These are phyloP conservation scores for Heliamphora exappendiculata DNA, from an alignment of 148 eudicot species.

Conservation along the genomic window DNA sequence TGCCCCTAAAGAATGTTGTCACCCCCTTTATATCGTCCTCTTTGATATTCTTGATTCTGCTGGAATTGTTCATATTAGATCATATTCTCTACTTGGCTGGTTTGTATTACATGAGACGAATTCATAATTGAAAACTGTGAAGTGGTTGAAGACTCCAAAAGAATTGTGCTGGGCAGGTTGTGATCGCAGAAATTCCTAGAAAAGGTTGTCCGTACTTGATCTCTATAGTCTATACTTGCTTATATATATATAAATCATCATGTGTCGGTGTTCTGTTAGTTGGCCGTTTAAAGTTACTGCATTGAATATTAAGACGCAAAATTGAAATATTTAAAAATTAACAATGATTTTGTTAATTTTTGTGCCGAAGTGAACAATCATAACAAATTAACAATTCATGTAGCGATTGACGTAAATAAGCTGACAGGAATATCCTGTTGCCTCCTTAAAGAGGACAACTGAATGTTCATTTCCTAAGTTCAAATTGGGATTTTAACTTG, in stretches of 20 bases:
- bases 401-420: not conserved
- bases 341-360: not conserved
- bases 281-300: not conserved
- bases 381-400: not conserved
- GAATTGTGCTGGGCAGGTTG: not conserved
- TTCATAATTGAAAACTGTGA: not conserved
- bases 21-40: not conserved
- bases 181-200: not conserved
- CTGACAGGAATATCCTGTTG: not conserved
- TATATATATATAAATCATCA: not conserved
- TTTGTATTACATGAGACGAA: not conserved
- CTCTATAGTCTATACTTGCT: not conserved
- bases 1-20: not conserved
- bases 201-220: not conserved
- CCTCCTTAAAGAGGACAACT: not conserved
- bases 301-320: not conserved
- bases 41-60: not conserved
- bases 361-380: not conserved
- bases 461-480: not conserved
- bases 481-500: not conserved
- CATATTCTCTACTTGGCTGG: not conserved
- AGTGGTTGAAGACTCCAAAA: not conserved
- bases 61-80: not conserved
- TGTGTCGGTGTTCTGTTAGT: too few species aligned
- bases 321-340: not conserved